Conservation (phyloP, 768 basidiomycete genomes). For the Megacollybia marginata region DNA sequence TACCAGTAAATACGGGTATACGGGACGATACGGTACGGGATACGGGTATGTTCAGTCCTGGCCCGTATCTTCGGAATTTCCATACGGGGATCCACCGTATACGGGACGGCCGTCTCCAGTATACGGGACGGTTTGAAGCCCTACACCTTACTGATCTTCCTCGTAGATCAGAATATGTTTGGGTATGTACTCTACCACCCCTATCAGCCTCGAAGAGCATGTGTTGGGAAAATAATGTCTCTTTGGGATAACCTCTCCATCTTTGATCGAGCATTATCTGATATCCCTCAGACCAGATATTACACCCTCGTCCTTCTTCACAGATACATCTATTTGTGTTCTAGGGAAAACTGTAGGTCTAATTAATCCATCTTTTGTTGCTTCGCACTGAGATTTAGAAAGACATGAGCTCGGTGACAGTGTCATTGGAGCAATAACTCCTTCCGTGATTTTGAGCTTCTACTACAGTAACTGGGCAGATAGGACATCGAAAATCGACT, state of each 20-base stretch:
- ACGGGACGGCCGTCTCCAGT: no score
- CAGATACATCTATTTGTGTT: slow-evolving; percentile 36
- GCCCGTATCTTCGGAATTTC: no score
- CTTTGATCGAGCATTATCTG: not conserved
- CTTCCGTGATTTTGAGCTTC: no score
- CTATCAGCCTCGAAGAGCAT: slow-evolving; percentile 24
- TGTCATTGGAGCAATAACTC: slow-evolving; percentile 32
- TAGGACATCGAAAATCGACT: no score
- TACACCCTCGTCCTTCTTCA: slow-evolving; percentile 33
- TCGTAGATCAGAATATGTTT: slow-evolving; percentile 28
- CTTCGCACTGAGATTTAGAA: not conserved
- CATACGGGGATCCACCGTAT: no score
- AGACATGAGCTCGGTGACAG: slow-evolving; percentile 37
- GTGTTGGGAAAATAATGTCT: slow-evolving; percentile 31
- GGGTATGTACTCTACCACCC: slow-evolving; percentile 27
- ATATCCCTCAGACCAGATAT: slow-evolving; percentile 31
- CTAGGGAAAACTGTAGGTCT: slow-evolving; percentile 29
- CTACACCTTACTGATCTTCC: not conserved
- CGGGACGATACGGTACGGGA: no score
- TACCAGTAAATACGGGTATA: no score
- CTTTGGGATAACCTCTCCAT: slow-evolving; percentile 26
- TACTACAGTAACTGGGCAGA: no score
- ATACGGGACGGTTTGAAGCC: no score
- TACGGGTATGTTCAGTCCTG: no score
- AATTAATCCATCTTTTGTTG: not conserved